Evolutionary conservation across 306 rosid genomes (phyloP).

Genomic region (Vigna hirtella): DNA sequence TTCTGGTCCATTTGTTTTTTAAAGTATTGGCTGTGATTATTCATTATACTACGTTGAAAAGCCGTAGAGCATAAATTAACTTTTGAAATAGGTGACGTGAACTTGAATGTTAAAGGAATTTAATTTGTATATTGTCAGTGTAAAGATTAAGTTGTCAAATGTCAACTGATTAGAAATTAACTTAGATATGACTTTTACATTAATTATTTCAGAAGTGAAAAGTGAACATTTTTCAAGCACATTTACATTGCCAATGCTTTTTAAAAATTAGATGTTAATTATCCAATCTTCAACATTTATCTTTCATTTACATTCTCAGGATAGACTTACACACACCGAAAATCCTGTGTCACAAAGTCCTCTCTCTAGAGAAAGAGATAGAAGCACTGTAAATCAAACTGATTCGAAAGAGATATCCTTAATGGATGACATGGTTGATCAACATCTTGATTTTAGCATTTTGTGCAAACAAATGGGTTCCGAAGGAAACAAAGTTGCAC

Average conservation of each 20-base stretch:
- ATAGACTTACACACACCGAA: slow-evolving; percentile 48
- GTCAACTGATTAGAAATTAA: background rate
- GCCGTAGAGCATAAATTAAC: slow-evolving; percentile 2
- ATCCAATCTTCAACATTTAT: slow-evolving; percentile 17
- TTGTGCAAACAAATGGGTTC: slow-evolving; percentile 50
- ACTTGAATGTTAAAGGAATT: slow-evolving; percentile 11
- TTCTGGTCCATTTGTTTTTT: slow-evolving; percentile 28
- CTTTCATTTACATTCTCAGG: slow-evolving; percentile 55
- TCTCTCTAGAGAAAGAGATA: slow-evolving; percentile 52
- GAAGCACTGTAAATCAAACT: slow-evolving; percentile 49
- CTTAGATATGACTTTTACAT: background rate
- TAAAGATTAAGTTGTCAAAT: background rate
- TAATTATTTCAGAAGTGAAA: background rate
- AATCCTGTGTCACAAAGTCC: slow-evolving; percentile 50
- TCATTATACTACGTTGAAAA: slow-evolving; percentile 20
- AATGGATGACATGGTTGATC: slow-evolving; percentile 52
- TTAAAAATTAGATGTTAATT: slow-evolving; percentile 1
- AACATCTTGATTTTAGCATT: slow-evolving; percentile 43
- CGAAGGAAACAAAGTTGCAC: slow-evolving; percentile 56
- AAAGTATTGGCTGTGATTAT: background rate
- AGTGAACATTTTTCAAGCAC: no score
- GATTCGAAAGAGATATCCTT: slow-evolving; percentile 42
- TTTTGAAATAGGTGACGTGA: slow-evolving; percentile 1
- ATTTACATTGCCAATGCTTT: background rate
- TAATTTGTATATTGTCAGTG: background rate